A percentile compares a stretch with the other conserved stretches of the same genome.
phyloP scores from a whole-genome alignment of 2,329 filamentous ascomycete genomes.

The Eutypella sp. region DNA sequence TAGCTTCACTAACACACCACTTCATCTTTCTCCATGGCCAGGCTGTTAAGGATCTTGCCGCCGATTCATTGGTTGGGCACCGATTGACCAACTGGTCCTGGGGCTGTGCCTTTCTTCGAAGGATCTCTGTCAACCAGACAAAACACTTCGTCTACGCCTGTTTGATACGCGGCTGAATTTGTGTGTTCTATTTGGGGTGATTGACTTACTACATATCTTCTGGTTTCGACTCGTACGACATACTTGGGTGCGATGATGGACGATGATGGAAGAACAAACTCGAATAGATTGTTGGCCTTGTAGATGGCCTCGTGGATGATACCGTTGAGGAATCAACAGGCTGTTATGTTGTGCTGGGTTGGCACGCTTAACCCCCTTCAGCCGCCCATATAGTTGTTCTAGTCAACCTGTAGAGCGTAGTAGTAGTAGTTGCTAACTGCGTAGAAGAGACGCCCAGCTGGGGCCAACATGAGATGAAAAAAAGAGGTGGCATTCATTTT shows the following conservation, averaged over 20 bases:
- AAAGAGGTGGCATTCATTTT: neutral
- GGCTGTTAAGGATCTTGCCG: too few relatives aligned
- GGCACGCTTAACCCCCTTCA: neutral
- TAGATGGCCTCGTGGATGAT: too few relatives aligned
- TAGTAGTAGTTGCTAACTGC: too few relatives aligned
- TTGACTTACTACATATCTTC: neutral
- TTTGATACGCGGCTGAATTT: neutral
- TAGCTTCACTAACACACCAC: too few relatives aligned
- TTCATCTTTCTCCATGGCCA: too few relatives aligned
- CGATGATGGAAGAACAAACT: too few relatives aligned
- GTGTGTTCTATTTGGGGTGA: neutral
- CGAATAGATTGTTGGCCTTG: too few relatives aligned
- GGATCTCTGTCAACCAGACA: neutral
- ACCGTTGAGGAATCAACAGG: neutral
- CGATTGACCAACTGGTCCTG: neutral
- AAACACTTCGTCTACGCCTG: neutral
- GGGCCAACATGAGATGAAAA: neutral
- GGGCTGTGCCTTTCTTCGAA: neutral
- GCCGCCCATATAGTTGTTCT: neutral
- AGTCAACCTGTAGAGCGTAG: too few relatives aligned
- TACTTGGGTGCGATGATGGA: neutral
- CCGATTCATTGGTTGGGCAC: neutral
- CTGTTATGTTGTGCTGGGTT: too few relatives aligned
- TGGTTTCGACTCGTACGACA: neutral
- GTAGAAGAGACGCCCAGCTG: neutral